Conservation (phyloP, 2,329 filamentous ascomycete species). For the Cryphonectria japonica region DNA sequence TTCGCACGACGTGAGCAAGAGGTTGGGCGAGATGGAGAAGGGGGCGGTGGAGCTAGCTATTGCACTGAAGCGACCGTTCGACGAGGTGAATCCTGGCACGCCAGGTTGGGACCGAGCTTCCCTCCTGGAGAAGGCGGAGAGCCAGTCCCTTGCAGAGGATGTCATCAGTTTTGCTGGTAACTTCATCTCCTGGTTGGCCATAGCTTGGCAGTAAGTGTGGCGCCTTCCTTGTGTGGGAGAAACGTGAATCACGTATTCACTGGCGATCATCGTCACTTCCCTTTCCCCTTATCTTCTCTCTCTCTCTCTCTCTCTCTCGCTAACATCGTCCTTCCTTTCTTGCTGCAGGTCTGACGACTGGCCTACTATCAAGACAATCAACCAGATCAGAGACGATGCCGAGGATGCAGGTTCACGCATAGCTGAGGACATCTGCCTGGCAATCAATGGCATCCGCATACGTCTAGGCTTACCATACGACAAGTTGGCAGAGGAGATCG, state of each 20-base stretch:
- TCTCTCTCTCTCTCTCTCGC: not conserved
- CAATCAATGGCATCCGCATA: not conserved
- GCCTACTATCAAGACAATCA: not conserved
- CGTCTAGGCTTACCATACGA: not conserved
- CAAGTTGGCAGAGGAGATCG: not conserved
- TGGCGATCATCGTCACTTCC: not conserved
- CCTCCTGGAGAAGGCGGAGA: not conserved
- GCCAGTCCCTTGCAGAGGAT: not conserved
- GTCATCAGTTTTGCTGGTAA: not conserved
- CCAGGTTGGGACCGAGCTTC: not conserved
- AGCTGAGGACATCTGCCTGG: not conserved
- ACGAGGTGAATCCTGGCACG: not conserved
- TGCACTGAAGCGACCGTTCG: not conserved
- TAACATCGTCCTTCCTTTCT: not conserved
- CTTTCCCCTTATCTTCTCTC: too few relatives aligned
- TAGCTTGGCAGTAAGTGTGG: not conserved
- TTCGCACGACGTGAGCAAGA: not conserved
- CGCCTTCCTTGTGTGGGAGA: too few relatives aligned
- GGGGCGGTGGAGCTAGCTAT: not conserved
- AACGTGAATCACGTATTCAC: not conserved
- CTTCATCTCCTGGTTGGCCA: not conserved
- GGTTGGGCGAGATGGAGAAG: not conserved
- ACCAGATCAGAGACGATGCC: constrained; percentile 1
- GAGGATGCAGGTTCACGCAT: not conserved
- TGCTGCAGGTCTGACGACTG: constrained; percentile 10